phyloP scores from a whole-genome alignment of 768 basidiomycete genomes.

The Russula olivacea region DNA sequence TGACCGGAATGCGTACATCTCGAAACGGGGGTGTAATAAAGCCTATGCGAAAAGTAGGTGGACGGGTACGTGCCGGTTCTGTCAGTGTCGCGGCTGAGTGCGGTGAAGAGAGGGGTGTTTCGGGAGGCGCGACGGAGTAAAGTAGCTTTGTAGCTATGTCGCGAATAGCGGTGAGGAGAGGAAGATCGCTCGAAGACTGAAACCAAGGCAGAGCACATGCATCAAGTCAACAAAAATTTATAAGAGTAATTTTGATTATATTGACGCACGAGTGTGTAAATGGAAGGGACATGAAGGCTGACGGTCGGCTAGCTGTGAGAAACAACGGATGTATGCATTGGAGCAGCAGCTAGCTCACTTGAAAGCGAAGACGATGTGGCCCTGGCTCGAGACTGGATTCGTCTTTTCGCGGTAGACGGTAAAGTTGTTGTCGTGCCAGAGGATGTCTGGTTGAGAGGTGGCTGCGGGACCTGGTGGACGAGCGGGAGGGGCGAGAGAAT shows the following conservation, averaged over 20 bases:
- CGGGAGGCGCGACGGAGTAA: conserved; percentile 36
- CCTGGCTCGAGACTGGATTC: conserved; percentile 66
- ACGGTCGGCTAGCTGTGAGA: conserved; percentile 29
- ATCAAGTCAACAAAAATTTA: conserved; percentile 1
- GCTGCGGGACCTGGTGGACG: no score
- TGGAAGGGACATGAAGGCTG: conserved; percentile 73
- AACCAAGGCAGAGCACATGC: conserved; percentile 13
- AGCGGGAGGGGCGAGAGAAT: conserved; percentile 32
- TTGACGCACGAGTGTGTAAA: conserved; percentile 60
- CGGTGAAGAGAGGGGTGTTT: conserved; percentile 18
- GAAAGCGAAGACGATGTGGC: conserved; percentile 68
- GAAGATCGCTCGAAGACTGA: conserved; percentile 70
- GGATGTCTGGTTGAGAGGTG: conserved; percentile 48
- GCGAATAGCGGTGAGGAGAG: conserved; percentile 59
- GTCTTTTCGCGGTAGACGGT: conserved; percentile 66
- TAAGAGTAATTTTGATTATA: conserved; percentile 6
- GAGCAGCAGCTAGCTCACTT: conserved; percentile 52
- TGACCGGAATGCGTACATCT: conserved; percentile 72
- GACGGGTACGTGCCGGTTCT: conserved; percentile 28
- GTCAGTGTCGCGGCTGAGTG: conserved; percentile 14
- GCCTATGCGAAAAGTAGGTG: conserved; percentile 51
- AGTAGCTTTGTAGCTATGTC: conserved; percentile 55
- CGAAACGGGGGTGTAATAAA: conserved; percentile 77
- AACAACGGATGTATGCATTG: conserved; percentile 4
- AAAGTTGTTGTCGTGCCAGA: conserved; percentile 75